A percentile compares a stretch with the other conserved stretches of the same genome.
Evolutionary conservation across 108 stramenopile species (phyloP).

Genomic region (Ochromonas danica): DNA sequence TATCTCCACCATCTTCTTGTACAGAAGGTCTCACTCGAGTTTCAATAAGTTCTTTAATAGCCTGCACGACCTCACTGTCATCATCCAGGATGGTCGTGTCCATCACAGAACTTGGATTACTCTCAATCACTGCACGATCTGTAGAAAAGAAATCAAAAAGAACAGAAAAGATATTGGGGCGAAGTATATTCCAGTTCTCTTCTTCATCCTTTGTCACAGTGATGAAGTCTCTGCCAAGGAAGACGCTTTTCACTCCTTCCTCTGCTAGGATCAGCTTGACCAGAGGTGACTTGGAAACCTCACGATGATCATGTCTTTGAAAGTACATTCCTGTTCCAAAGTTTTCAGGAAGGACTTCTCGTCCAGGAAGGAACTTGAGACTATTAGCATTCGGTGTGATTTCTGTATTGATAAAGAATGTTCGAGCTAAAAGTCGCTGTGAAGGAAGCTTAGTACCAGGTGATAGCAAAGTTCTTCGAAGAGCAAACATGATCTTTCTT

Average conservation of each 20-base stretch:
- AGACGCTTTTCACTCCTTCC: constrained; percentile 86
- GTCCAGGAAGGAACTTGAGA: constrained; percentile 88
- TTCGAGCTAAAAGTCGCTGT: too few relatives aligned
- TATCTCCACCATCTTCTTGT: constrained; percentile 98
- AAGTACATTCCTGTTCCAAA: constrained; percentile 64
- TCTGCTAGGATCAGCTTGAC: constrained; percentile 71
- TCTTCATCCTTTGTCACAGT: constrained; percentile 91
- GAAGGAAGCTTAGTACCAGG: too few relatives aligned
- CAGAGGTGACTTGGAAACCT: constrained; percentile 76
- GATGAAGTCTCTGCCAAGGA: constrained; percentile 86
- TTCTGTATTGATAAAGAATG: constrained; percentile 90
- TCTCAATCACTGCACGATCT: constrained; percentile 67
- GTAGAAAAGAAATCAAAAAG: constrained; percentile 86
- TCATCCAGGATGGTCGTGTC: constrained; percentile 92
- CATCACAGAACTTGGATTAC: constrained; percentile 2
- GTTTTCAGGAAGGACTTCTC: constrained; percentile 50
- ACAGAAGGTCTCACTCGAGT: constrained; percentile 93
- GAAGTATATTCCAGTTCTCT: constrained; percentile 73
- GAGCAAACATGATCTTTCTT: too few relatives aligned
- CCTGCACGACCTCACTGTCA: constrained; percentile 91
- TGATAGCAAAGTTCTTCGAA: too few relatives aligned
- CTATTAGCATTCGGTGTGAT: constrained; percentile 94
- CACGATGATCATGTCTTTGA: constrained; percentile 47
- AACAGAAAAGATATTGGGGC: constrained; percentile 74
- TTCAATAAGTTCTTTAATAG: constrained; percentile 98